These are phyloP conservation scores for Penicillium glabrum DNA, from an alignment of 2,329 filamentous ascomycete genomes.

Conservation along the genomic window DNA sequence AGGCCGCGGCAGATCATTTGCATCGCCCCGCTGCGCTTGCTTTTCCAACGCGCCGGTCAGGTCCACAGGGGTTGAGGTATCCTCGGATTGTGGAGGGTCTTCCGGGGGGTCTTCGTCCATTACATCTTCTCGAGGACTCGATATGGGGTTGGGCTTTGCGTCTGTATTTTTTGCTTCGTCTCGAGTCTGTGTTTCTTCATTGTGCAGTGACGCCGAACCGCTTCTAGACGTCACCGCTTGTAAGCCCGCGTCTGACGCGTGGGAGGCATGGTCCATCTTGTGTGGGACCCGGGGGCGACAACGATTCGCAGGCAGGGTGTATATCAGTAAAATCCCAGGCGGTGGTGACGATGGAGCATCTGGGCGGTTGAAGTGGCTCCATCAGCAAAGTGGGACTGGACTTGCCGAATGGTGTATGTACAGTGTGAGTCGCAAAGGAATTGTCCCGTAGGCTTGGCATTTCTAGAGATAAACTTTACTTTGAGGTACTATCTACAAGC, in stretches of 20 bases:
- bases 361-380: slow-evolving; percentile 1
- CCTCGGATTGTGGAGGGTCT: not conserved
- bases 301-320: slow-evolving; percentile 1
- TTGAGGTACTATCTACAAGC: not conserved
- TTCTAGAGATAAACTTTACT: not conserved
- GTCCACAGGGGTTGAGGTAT: slow-evolving; percentile 14
- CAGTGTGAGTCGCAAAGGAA: not conserved
- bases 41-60: slow-evolving; percentile 21
- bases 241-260: slow-evolving; percentile 22
- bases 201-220: slow-evolving; percentile 11
- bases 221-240: slow-evolving; percentile 15
- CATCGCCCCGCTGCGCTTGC: slow-evolving; percentile 13
- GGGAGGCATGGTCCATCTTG: slow-evolving; percentile 34
- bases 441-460: slow-evolving; percentile 13
- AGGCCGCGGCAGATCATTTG: not conserved
- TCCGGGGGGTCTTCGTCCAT: slow-evolving; percentile 10
- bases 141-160: not conserved
- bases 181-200: slow-evolving; percentile 11
- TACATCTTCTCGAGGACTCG: not conserved
- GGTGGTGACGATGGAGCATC: not conserved
- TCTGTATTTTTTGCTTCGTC: slow-evolving; percentile 7
- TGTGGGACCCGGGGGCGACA: slow-evolving; percentile 4
- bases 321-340: slow-evolving; percentile 3
- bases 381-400: slow-evolving; percentile 5
- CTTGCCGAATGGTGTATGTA: not conserved